Evolutionary conservation across 768 basidiomycete genomes (phyloP).

Genomic region (Hypholoma sublateritium): DNA sequence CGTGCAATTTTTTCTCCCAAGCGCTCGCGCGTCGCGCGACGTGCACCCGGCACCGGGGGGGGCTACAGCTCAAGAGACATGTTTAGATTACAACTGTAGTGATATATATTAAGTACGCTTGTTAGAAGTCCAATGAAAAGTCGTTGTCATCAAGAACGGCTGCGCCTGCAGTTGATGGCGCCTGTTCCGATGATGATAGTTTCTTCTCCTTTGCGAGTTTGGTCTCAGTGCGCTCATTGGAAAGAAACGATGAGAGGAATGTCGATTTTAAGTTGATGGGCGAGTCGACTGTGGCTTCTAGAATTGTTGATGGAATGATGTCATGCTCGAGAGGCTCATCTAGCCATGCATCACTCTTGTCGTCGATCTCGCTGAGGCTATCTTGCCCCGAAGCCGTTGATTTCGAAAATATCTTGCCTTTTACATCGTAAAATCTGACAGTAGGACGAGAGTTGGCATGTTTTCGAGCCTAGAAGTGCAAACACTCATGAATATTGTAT

Average conservation of each 20-base stretch:
- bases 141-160: slow-evolving; percentile 2
- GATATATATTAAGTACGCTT: neutral
- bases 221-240: neutral
- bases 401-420: slow-evolving; percentile 6
- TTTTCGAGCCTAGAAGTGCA: slow-evolving; percentile 6
- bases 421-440: slow-evolving; percentile 9
- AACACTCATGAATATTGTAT: neutral
- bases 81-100: neutral
- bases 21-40: neutral
- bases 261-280: neutral
- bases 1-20: neutral
- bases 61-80: neutral
- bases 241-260: neutral
- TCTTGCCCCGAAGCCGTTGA: neutral
- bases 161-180: neutral
- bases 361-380: neutral
- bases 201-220: neutral
- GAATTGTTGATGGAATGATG: neutral
- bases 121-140: slow-evolving; percentile 5
- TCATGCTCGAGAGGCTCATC: neutral
- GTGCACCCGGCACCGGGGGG: too few species aligned
- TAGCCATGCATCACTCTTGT: slow-evolving; percentile 8
- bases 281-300: neutral
- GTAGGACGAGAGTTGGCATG: neutral
- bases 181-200: neutral